These are phyloP conservation scores for Boletus speciosus DNA, from an alignment of 768 basidiomycete genomes.

Conservation along the genomic window DNA sequence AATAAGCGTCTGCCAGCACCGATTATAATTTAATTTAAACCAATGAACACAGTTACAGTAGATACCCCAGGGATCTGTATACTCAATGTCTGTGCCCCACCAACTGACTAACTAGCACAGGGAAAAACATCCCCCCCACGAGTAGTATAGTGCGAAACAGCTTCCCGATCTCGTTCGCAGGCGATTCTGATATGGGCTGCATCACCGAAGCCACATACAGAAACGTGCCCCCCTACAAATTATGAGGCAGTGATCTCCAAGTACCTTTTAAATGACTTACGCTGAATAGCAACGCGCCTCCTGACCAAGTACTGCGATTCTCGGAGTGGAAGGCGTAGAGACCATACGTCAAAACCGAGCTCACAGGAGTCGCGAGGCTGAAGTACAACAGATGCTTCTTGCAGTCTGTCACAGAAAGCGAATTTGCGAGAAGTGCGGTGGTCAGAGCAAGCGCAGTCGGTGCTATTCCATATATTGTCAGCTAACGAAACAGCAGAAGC, in stretches of 20 bases:
- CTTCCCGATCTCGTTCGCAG: slow-evolving; percentile 43
- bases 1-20: background rate
- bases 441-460: slow-evolving; percentile 90
- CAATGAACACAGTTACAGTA: background rate
- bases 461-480: slow-evolving; percentile 44
- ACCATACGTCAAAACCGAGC: slow-evolving; percentile 73
- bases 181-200: slow-evolving; percentile 58
- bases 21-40: background rate
- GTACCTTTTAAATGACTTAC: slow-evolving; percentile 42
- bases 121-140: slow-evolving; percentile 67
- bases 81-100: slow-evolving; percentile 57
- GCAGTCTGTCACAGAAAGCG: slow-evolving; percentile 65
- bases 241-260: background rate
- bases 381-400: slow-evolving; percentile 75
- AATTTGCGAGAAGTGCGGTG: slow-evolving; percentile 74
- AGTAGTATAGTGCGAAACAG: slow-evolving; percentile 50
- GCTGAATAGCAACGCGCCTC: slow-evolving; percentile 77
- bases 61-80: background rate
- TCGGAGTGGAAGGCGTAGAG: slow-evolving; percentile 50
- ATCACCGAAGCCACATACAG: slow-evolving; percentile 91
- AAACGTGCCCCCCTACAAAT: slow-evolving; percentile 80
- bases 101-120: slow-evolving; percentile 55
- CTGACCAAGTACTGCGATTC: slow-evolving; percentile 54
- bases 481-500: background rate
- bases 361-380: slow-evolving; percentile 77